phyloP scores from a whole-genome alignment of 805 yeast genomes.

The Zygotorulaspora danielsina region DNA sequence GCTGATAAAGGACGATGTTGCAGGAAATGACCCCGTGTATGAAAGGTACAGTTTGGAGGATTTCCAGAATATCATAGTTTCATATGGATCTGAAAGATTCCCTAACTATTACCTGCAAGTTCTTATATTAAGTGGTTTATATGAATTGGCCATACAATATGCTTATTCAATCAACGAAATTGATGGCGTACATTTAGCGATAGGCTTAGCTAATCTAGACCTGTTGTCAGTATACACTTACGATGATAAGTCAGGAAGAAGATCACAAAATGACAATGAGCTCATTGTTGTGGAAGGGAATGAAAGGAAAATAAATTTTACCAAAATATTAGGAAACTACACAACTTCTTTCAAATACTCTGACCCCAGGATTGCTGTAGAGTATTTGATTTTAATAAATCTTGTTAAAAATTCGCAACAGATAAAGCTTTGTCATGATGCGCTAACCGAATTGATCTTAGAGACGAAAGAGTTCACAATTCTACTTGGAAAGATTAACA shows the following conservation, averaged over 20 bases:
- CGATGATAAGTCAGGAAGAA: constrained; percentile 4
- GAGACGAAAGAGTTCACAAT: constrained; percentile 80
- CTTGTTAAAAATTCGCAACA: constrained; percentile 46
- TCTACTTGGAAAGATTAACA: constrained; percentile 77
- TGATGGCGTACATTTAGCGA: constrained; percentile 86
- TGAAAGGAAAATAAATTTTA: constrained; percentile 42
- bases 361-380: constrained; percentile 90
- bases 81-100: constrained; percentile 71
- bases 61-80: constrained; percentile 64
- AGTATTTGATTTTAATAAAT: constrained; percentile 72
- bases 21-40: constrained; percentile 49
- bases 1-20: constrained; percentile 57
- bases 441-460: constrained; percentile 76
- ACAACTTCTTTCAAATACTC: constrained; percentile 77
- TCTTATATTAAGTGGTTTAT: constrained; percentile 69
- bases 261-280: constrained; percentile 27
- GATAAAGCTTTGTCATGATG: constrained; percentile 61
- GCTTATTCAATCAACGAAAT: constrained; percentile 55
- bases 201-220: constrained; percentile 71
- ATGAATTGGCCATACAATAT: constrained; percentile 72
- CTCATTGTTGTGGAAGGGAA: constrained; percentile 37
- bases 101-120: constrained; percentile 69
- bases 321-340: constrained; percentile 70
- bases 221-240: constrained; percentile 49
- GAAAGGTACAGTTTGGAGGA: constrained; percentile 71